Percentiles rank a stretch among this genome's conserved stretches.
These are phyloP conservation scores for Sugiyamaella sp. DNA, from an alignment of 1,139 yeast genomes.

Conservation along the genomic window DNA sequence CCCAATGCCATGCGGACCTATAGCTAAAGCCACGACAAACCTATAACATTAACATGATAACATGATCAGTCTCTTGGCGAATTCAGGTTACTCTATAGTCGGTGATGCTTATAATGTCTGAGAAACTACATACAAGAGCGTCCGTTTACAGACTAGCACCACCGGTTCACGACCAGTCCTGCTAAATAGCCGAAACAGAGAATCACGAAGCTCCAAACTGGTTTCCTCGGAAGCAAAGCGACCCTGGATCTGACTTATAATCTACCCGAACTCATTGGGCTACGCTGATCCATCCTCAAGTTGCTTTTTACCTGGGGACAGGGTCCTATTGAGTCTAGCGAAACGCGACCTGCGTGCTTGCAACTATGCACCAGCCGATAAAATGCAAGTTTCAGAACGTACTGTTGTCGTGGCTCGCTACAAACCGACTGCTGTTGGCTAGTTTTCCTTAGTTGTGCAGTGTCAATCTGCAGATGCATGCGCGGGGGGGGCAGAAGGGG, in stretches of 20 bases:
- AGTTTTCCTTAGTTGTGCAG: background rate
- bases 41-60: too few relatives aligned
- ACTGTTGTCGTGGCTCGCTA: background rate
- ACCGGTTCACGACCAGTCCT: background rate
- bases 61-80: too few relatives aligned
- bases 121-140: too few relatives aligned
- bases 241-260: background rate
- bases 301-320: background rate
- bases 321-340: background rate
- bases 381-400: background rate
- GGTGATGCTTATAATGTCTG: too few relatives aligned
- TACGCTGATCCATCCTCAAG: background rate
- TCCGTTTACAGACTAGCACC: background rate
- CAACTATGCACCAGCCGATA: background rate
- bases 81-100: too few relatives aligned
- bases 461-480: background rate
- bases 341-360: conserved; percentile 2
- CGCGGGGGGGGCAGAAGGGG: background rate
- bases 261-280: background rate
- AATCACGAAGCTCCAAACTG: background rate
- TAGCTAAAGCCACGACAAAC: background rate
- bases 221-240: background rate
- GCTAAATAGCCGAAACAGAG: background rate
- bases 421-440: background rate
- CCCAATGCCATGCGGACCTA: too few relatives aligned